These are phyloP conservation scores for Diaporthe australafricana DNA, from an alignment of 2,329 filamentous ascomycete genomes.

Conservation along the genomic window DNA sequence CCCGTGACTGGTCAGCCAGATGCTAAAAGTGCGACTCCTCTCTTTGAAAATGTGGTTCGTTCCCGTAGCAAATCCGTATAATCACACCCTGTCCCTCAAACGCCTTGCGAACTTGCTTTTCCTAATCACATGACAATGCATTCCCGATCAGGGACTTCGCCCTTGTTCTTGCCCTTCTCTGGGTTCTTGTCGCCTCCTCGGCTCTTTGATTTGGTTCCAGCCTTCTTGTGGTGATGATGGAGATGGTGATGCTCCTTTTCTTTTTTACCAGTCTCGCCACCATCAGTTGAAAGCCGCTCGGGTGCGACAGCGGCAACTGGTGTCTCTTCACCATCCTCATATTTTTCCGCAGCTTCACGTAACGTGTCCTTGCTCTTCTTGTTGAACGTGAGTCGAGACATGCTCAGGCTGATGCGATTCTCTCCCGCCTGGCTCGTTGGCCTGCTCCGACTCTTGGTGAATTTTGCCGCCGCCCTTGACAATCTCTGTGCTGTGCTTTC, in stretches of 20 bases:
- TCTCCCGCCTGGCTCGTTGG: conserved; percentile 70
- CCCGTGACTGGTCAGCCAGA: background rate
- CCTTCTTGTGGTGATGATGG: conserved; percentile 49
- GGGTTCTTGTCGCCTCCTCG: conserved; percentile 44
- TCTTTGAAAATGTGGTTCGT: conserved; percentile 18
- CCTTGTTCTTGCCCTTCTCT: conserved; percentile 50
- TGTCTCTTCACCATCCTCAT: conserved; percentile 36
- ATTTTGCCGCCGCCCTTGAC: conserved; percentile 68
- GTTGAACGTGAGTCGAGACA: conserved; percentile 65
- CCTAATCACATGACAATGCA: conserved; percentile 58
- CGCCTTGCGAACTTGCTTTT: conserved; percentile 24
- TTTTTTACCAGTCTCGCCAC: conserved; percentile 41
- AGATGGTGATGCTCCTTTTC: conserved; percentile 43
- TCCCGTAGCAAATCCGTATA: conserved; percentile 18
- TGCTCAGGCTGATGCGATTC: conserved; percentile 66
- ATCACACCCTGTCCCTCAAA: conserved; percentile 17
- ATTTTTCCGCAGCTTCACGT: conserved; percentile 44
- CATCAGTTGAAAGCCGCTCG: conserved; percentile 28
- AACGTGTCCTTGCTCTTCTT: conserved; percentile 64
- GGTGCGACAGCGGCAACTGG: conserved; percentile 30
- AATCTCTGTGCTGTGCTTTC: conserved; percentile 66
- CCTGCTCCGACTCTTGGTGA: conserved; percentile 64
- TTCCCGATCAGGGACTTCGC: conserved; percentile 56
- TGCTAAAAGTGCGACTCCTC: conserved; percentile 6
- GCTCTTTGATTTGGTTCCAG: conserved; percentile 51